Evolutionary conservation across 495 filamentous ascomycete genomes (phyloP).

Genomic region (Penicillium arizonense): DNA sequence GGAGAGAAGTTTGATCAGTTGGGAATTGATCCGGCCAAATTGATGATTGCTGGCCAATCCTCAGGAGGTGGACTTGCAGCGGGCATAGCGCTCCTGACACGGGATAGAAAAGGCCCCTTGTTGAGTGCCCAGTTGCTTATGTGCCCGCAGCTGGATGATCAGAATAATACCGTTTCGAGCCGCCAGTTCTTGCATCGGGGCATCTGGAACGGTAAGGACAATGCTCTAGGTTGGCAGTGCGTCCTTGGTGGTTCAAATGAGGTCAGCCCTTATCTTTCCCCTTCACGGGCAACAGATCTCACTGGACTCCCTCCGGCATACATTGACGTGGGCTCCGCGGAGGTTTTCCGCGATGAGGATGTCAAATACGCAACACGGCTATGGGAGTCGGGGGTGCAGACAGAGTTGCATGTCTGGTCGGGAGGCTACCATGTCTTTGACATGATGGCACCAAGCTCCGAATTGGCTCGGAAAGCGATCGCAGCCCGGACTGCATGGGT

Average conservation of each 20-base stretch:
- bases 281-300: slow-evolving; percentile 15
- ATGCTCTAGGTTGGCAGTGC: slow-evolving; percentile 2
- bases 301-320: slow-evolving; percentile 18
- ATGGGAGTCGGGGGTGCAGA: slow-evolving; percentile 32
- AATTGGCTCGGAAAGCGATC: no score
- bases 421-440: slow-evolving; percentile 51
- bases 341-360: slow-evolving; percentile 44
- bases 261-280: slow-evolving; percentile 10
- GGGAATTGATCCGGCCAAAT: slow-evolving; percentile 49
- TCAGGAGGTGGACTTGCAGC: slow-evolving; percentile 56
- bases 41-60: slow-evolving; percentile 54
- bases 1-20: slow-evolving; percentile 28
- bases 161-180: slow-evolving; percentile 1
- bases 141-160: slow-evolving; percentile 46
- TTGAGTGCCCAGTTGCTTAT: slow-evolving; percentile 42
- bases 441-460: no score
- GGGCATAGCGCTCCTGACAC: slow-evolving; percentile 33
- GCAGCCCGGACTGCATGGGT: no score
- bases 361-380: slow-evolving; percentile 38
- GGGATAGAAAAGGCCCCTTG: slow-evolving; percentile 34
- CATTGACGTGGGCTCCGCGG: slow-evolving; percentile 22
- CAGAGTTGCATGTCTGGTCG: slow-evolving; percentile 51
- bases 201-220: slow-evolving; percentile 22
- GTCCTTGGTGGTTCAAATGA: slow-evolving; percentile 1
- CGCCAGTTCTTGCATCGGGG: slow-evolving; percentile 7